Conservation (phyloP, 768 basidiomycete genomes). For the Boletus reticulatus region DNA sequence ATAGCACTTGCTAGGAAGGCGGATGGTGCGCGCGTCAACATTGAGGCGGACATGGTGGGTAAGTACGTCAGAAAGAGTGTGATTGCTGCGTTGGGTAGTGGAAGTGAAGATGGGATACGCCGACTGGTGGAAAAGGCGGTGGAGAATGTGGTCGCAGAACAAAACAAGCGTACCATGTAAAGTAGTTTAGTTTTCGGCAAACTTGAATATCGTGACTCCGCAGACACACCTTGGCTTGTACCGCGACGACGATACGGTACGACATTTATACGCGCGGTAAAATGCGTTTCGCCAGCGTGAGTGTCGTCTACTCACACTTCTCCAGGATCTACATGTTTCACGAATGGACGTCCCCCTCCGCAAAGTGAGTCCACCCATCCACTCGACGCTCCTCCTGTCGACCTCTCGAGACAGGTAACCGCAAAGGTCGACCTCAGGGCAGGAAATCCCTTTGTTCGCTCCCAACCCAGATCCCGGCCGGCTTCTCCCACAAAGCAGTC, state of each 20-base stretch:
- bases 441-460: slow-evolving; percentile 29
- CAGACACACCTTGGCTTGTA: background rate
- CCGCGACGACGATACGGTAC: background rate
- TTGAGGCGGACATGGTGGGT: slow-evolving; percentile 94
- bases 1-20: slow-evolving; percentile 76
- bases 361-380: slow-evolving; percentile 39
- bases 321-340: background rate
- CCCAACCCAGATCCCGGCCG: slow-evolving; percentile 41
- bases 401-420: slow-evolving; percentile 43
- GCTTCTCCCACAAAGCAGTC: slow-evolving; percentile 46
- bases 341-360: slow-evolving; percentile 41
- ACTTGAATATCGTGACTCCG: no score
- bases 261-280: no score
- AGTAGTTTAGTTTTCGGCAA: no score
- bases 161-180: no score
- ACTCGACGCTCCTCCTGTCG: slow-evolving; percentile 4
- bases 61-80: slow-evolving; percentile 91
- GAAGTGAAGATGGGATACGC: slow-evolving; percentile 46
- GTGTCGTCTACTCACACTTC: background rate
- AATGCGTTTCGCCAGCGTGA: background rate
- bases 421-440: slow-evolving; percentile 47
- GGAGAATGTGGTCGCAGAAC: slow-evolving; percentile 36
- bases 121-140: slow-evolving; percentile 58
- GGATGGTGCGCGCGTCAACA: slow-evolving; percentile 82
- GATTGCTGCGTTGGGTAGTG: slow-evolving; percentile 57